Percentiles rank a stretch among this genome's conserved stretches.
phyloP scores from a whole-genome alignment of 2,329 filamentous ascomycete species.

The Pseudogymnoascus sp. region DNA sequence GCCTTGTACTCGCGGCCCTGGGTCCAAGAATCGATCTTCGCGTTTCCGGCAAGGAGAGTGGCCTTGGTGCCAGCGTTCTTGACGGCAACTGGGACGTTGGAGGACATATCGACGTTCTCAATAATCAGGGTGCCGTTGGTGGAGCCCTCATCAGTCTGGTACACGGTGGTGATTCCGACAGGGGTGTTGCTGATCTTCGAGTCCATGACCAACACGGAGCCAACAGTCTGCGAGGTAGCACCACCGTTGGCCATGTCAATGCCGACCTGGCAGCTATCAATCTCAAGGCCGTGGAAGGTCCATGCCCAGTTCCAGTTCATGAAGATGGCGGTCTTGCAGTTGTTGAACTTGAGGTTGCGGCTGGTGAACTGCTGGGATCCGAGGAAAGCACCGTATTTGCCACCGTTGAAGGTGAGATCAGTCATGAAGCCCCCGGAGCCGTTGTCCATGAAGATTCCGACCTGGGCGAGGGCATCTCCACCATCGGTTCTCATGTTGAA shows the following conservation, averaged over 20 bases:
- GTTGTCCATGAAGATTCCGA: slow-evolving; percentile 76
- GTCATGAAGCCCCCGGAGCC: slow-evolving; percentile 78
- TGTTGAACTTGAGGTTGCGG: slow-evolving; percentile 73
- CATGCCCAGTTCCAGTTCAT: slow-evolving; percentile 93
- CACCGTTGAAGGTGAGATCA: slow-evolving; percentile 76
- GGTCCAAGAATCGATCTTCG: slow-evolving; percentile 61
- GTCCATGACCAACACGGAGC: slow-evolving; percentile 77
- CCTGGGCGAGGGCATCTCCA: slow-evolving; percentile 56
- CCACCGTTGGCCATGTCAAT: slow-evolving; percentile 67
- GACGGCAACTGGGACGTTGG: slow-evolving; percentile 60
- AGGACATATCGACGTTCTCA: slow-evolving; percentile 79
- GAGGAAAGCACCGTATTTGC: slow-evolving; percentile 67
- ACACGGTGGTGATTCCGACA: slow-evolving; percentile 70
- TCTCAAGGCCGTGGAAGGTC: slow-evolving; percentile 66
- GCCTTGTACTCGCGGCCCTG: slow-evolving; percentile 69
- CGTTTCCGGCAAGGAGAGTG: slow-evolving; percentile 60
- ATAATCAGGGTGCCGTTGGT: slow-evolving; percentile 77
- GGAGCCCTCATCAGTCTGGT: slow-evolving; percentile 49
- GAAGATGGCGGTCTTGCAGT: slow-evolving; percentile 73
- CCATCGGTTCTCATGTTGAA: slow-evolving; percentile 69
- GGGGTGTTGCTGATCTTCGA: slow-evolving; percentile 68
- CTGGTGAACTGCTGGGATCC: slow-evolving; percentile 85
- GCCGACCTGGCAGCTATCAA: slow-evolving; percentile 67
- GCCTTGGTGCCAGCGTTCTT: slow-evolving; percentile 45
- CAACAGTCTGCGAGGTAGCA: slow-evolving; percentile 61